These are phyloP conservation scores for Tephrocybe sp. DNA, from an alignment of 768 basidiomycete species.

Conservation along the genomic window DNA sequence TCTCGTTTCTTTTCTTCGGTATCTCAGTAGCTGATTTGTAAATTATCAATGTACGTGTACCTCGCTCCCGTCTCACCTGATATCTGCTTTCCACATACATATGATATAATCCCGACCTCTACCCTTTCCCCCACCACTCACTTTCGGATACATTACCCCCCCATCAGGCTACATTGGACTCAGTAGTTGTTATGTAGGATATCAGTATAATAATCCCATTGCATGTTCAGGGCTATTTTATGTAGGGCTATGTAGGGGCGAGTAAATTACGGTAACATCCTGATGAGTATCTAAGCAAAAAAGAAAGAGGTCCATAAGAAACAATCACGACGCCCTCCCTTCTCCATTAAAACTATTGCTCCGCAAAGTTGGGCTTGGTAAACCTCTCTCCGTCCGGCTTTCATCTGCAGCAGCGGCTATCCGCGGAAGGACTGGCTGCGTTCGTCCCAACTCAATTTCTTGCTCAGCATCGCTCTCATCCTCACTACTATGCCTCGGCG, in stretches of 20 bases:
- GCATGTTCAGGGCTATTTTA: too few relatives aligned
- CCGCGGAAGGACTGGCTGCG: conserved; percentile 13
- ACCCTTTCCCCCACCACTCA: too few relatives aligned
- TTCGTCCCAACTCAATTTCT: conserved; percentile 42
- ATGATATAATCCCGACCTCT: not conserved
- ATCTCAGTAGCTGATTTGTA: conserved; percentile 6
- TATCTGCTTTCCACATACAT: conserved; percentile 1
- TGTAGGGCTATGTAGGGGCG: too few relatives aligned
- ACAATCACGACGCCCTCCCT: conserved; percentile 19
- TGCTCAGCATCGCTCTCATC: conserved; percentile 36
- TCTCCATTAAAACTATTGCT: conserved; percentile 21
- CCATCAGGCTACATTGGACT: too few relatives aligned
- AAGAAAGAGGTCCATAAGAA: conserved; percentile 4
- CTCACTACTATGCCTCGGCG: conserved; percentile 37
- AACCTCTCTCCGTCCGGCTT: conserved; percentile 59
- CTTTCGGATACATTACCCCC: too few relatives aligned
- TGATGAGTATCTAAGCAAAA: conserved; percentile 4
- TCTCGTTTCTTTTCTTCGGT: not conserved
- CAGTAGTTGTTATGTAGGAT: not conserved
- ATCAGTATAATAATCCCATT: not conserved
- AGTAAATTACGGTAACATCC: conserved; percentile 7
- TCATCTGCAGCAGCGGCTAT: conserved; percentile 36
- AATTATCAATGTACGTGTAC: conserved; percentile 6
- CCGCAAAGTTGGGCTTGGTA: conserved; percentile 63
- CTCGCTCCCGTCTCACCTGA: not conserved